A percentile compares a stretch with the other conserved stretches of the same genome.
These are phyloP conservation scores for Trametes sanguinea DNA, from an alignment of 768 basidiomycete species.

Conservation along the genomic window DNA sequence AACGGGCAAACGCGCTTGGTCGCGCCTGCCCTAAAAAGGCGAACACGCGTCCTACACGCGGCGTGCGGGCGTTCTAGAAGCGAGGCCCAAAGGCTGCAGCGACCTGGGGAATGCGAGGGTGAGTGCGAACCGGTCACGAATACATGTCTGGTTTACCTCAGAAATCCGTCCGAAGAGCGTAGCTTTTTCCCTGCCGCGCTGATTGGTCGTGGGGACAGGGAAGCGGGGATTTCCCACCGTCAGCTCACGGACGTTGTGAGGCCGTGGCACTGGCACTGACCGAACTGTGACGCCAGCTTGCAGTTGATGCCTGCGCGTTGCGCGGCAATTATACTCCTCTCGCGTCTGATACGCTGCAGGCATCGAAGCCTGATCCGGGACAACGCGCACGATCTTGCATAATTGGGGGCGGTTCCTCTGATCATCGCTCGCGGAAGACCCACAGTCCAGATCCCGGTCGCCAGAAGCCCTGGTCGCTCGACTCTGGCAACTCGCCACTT, in stretches of 20 bases:
- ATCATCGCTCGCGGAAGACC: conserved; percentile 23
- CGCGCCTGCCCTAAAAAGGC: conserved; percentile 33
- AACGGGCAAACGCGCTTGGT: conserved; percentile 23
- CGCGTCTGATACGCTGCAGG: conserved; percentile 24
- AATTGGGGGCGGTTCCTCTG: conserved; percentile 23
- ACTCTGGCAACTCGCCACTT: background rate
- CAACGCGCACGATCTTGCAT: conserved; percentile 21
- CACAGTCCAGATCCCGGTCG: conserved; percentile 23
- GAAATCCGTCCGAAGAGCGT: conserved; percentile 24
- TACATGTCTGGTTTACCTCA: conserved; percentile 35
- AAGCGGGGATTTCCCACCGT: conserved; percentile 18
- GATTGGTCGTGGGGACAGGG: conserved; percentile 19
- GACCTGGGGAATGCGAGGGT: background rate
- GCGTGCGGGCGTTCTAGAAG: conserved; percentile 31
- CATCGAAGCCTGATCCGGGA: conserved; percentile 20
- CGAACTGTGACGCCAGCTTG: background rate
- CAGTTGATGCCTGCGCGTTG: conserved; percentile 1
- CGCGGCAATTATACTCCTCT: conserved; percentile 20
- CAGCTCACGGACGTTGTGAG: conserved; percentile 4
- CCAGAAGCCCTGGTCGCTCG: conserved; percentile 11
- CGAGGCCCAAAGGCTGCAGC: conserved; percentile 18
- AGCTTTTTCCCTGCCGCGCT: conserved; percentile 19
- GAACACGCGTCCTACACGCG: conserved; percentile 41
- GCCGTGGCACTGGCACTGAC: background rate
- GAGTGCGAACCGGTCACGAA: conserved; percentile 26